Percentiles rank a stretch among this genome's conserved stretches.
These are phyloP conservation scores for Fusarium sp. DNA, from an alignment of 2,329 filamentous ascomycete species.

Conservation along the genomic window DNA sequence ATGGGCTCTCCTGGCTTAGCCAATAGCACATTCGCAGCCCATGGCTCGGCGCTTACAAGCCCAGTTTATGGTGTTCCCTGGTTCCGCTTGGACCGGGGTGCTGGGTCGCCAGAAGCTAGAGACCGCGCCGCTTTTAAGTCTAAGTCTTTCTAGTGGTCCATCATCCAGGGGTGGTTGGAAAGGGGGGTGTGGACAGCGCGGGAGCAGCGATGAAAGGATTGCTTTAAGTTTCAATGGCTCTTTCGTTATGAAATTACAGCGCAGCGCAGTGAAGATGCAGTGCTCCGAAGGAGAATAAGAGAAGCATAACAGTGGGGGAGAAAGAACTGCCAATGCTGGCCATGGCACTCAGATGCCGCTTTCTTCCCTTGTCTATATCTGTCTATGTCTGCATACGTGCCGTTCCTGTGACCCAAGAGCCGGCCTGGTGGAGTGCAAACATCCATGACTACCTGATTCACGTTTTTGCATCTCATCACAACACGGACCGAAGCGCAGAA, in stretches of 20 bases:
- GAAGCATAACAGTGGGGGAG: constrained; percentile 1
- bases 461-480: constrained; percentile 28
- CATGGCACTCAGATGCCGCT: background rate
- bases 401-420: constrained; percentile 41
- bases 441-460: constrained; percentile 18
- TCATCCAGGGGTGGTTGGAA: constrained; percentile 1
- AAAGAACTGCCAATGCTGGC: constrained; percentile 5
- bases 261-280: background rate
- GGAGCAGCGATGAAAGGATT: constrained; percentile 26
- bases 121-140: constrained; percentile 44
- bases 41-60: constrained; percentile 52
- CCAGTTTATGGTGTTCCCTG: constrained; percentile 23
- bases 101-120: constrained; percentile 41
- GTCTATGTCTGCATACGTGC: constrained; percentile 33
- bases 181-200: constrained; percentile 28
- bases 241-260: constrained; percentile 7
- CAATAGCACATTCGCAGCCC: constrained; percentile 45
- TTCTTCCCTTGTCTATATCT: constrained; percentile 20
- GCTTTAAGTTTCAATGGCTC: constrained; percentile 1
- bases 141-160: constrained; percentile 23
- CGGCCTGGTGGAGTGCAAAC: constrained; percentile 37
- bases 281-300: background rate
- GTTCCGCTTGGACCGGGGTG: constrained; percentile 44
- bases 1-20: constrained; percentile 45
- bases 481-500: constrained; percentile 20